Evolutionary conservation across 164 flowering plant species (phyloP).

Genomic region (Kingdonia uniflora): DNA sequence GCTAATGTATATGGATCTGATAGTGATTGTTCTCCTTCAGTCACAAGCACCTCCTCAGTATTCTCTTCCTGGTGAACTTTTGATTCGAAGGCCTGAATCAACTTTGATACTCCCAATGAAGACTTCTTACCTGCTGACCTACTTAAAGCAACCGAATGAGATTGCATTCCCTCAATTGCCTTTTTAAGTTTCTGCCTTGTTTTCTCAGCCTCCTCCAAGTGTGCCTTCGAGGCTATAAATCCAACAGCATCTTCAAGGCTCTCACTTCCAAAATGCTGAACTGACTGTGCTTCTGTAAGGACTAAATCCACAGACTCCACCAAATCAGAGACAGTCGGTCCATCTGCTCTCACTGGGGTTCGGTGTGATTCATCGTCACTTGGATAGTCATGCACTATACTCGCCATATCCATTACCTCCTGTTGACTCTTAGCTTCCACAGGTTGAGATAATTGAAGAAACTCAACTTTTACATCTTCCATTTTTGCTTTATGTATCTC

Average conservation of each 20-base stretch:
- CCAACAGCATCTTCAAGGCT: constrained; percentile 27
- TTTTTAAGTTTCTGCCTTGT: constrained; percentile 52
- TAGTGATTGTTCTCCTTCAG: constrained; percentile 21
- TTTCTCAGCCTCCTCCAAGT: constrained; percentile 44
- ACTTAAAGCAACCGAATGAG: constrained; percentile 33
- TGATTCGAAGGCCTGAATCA: constrained; percentile 84
- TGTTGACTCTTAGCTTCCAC: constrained; percentile 15
- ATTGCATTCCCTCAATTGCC: constrained; percentile 46
- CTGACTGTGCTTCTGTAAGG: constrained; percentile 7
- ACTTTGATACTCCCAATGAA: constrained; percentile 53
- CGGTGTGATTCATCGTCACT: constrained; percentile 11
- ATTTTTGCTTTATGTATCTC: constrained; percentile 32
- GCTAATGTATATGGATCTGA: constrained; percentile 28
- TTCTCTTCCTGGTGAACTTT: constrained; percentile 43
- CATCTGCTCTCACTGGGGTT: constrained; percentile 5
- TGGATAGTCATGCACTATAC: constrained; percentile 6
- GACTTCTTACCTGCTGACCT: constrained; percentile 29
- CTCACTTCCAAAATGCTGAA: constrained; percentile 18
- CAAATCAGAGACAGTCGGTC: constrained; percentile 9
- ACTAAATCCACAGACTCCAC: constrained; percentile 14
- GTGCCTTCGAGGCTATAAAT: constrained; percentile 25
- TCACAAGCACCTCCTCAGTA: constrained; percentile 19
- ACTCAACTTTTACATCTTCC: constrained; percentile 22
- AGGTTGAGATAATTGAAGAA: constrained; percentile 12
- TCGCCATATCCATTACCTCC: constrained; percentile 12